Percentiles rank a stretch among this genome's conserved stretches.
These are phyloP conservation scores for Globisporangium nagaii DNA, from an alignment of 352 stramenopile genomes.

Conservation along the genomic window DNA sequence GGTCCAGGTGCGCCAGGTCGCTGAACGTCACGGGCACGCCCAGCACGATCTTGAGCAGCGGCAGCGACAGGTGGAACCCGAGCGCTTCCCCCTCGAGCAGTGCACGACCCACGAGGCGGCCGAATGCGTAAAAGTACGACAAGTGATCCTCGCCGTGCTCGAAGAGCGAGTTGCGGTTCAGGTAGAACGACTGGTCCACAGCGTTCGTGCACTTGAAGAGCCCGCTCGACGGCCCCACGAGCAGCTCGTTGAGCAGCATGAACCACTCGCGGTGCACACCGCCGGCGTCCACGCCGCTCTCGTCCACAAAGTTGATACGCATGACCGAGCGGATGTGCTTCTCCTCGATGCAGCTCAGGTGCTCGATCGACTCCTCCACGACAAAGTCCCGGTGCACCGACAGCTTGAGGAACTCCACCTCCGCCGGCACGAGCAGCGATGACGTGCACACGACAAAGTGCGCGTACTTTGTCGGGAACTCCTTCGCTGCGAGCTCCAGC, in stretches of 20 bases:
- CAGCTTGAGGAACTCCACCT: constrained; percentile 44
- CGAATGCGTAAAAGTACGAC: constrained; percentile 35
- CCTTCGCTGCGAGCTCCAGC: constrained; percentile 22
- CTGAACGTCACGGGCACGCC: constrained; percentile 30
- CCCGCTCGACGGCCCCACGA: constrained; percentile 25
- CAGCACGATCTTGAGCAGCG: constrained; percentile 45
- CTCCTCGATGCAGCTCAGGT: constrained; percentile 50
- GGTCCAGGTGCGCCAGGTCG: constrained; percentile 40
- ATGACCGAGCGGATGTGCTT: constrained; percentile 55
- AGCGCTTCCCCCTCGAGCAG: constrained; percentile 88
- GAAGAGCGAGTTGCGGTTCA: constrained; percentile 35
- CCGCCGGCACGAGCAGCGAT: constrained; percentile 29
- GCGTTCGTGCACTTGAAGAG: constrained; percentile 39
- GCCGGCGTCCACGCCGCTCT: constrained; percentile 68
- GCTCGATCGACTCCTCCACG: constrained; percentile 65
- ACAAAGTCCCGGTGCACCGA: constrained; percentile 47
- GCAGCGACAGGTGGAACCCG: constrained; percentile 80
- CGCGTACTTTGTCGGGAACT: constrained; percentile 50
- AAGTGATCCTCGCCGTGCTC: constrained; percentile 30
- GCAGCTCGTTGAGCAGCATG: constrained; percentile 41
- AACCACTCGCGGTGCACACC: constrained; percentile 81
- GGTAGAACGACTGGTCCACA: constrained; percentile 41
- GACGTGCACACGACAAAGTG: constrained; percentile 39
- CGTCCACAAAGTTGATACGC: constrained; percentile 65
- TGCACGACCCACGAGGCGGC: constrained; percentile 38